A percentile compares a stretch with the other conserved stretches of the same genome.
Evolutionary conservation across 148 eudicot genomes (phyloP).

Genomic region (Persicaria tinctoria): DNA sequence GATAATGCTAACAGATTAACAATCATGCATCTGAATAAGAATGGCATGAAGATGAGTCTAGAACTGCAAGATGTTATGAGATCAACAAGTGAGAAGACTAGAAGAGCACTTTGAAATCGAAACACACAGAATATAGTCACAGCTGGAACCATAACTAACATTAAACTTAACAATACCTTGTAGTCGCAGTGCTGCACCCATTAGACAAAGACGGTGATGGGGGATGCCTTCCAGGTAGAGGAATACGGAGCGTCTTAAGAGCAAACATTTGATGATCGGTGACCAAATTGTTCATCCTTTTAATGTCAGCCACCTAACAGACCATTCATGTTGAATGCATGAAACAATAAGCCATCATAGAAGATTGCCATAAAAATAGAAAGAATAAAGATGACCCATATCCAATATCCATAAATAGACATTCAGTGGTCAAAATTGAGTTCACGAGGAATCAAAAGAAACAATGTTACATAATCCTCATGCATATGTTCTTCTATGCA

Average conservation of each 20-base stretch:
- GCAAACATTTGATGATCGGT: conserved; percentile 98
- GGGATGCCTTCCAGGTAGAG: conserved; percentile 94
- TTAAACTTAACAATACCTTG: conserved; percentile 32
- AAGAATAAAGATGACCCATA: neutral
- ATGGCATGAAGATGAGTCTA: neutral
- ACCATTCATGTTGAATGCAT: neutral
- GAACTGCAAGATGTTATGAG: neutral
- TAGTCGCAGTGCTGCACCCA: conserved; percentile 36
- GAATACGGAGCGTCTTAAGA: conserved; percentile 77
- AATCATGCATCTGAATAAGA: neutral
- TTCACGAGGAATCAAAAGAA: neutral
- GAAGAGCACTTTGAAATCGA: neutral
- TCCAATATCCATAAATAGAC: neutral
- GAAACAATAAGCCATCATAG: neutral
- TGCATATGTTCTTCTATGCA: too few species aligned
- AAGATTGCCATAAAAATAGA: neutral
- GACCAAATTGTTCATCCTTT: conserved; percentile 68
- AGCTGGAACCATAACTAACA: neutral
- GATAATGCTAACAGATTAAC: neutral
- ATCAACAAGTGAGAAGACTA: neutral
- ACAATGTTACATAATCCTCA: too few species aligned
- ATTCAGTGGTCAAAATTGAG: neutral
- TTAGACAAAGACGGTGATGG: conserved; percentile 71
- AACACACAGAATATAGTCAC: neutral
- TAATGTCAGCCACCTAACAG: conserved; percentile 82